phyloP scores from a whole-genome alignment of 2,329 filamentous ascomycete genomes.

The Calonectria multiphialidica region DNA sequence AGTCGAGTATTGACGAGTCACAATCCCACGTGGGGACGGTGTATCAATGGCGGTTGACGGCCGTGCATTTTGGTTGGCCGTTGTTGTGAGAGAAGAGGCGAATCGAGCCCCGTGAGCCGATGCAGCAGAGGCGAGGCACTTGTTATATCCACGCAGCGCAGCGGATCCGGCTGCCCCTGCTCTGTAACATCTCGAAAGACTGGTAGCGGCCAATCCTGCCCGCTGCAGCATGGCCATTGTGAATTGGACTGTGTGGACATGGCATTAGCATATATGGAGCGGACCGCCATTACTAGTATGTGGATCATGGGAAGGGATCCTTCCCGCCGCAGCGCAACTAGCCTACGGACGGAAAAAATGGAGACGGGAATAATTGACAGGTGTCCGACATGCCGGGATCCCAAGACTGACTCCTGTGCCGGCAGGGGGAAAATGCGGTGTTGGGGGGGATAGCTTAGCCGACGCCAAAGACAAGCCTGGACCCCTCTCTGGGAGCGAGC shows the following conservation, averaged over 20 bases:
- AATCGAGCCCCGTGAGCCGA: constrained; percentile 17
- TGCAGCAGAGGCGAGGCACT: constrained; percentile 14
- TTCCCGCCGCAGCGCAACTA: not conserved
- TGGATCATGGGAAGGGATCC: constrained; percentile 3
- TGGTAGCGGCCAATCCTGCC: constrained; percentile 38
- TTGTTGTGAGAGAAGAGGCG: constrained; percentile 22
- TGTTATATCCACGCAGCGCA: constrained; percentile 37
- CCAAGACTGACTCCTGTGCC: not conserved
- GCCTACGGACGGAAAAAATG: constrained; percentile 7
- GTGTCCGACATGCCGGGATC: not conserved
- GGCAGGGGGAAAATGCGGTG: constrained; percentile 4
- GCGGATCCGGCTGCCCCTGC: constrained; percentile 25
- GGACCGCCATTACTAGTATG: not conserved
- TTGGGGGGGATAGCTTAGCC: not conserved
- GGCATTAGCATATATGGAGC: constrained; percentile 22
- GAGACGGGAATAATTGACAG: constrained; percentile 9
- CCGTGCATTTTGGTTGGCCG: constrained; percentile 4
- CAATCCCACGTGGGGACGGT: constrained; percentile 24
- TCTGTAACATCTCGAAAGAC: constrained; percentile 36
- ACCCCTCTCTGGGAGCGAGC: not conserved
- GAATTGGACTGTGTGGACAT: constrained; percentile 17
- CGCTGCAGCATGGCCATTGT: constrained; percentile 43
- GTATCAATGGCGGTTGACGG: constrained; percentile 23
- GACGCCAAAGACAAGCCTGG: not conserved
- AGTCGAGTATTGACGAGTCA: constrained; percentile 39